Evolutionary conservation across 139 green algal species (phyloP), one percentile per base, ranked within the genome.

Genomic region (Edaphochlamys debaryana): DNA sequence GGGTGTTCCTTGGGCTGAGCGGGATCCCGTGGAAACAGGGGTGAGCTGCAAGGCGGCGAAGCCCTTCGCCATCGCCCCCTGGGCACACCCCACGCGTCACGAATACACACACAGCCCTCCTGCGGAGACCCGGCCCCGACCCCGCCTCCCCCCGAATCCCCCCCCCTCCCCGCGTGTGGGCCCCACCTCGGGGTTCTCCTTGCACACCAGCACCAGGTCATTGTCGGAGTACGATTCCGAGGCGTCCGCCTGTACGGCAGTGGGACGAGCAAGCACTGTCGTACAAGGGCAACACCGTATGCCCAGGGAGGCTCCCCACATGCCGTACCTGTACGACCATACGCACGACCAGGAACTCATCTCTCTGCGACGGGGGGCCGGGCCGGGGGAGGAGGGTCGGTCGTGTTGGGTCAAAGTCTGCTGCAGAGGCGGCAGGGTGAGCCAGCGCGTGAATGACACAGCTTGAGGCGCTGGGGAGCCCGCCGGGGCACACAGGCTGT

Each of bases 121-220:
- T n/a, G n/a, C n/a, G n/a, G n/a, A n/a, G n/a, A n/a, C n/a, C n/a
- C n/a, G n/a, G n/a, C n/a, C n/a, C n/a, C n/a, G n/a, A 54, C 50
- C 5, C 50, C 23, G 20, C 8, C 50, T 2, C 50, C 23, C 8
- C 5, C 50, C 6, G 20, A 58, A 19, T 19, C 67, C 23, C 38
- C 7, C 37, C 40, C 67, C 5, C 25, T 20, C 5, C 1, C 19
- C 58, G n/a, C n/a, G n/a, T n/a, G n/a, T n/a, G n/a, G n/a, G 8
- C 42, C 87, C 29, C 42, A 90, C 83, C 66, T 91, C 84, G 9
- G 95, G 94, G 86, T 97, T 89, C n/a, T 96, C 91, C 69, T 93
- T 93, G 58, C 86, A 93, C 3, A 98, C 62, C 38, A 98, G 85
- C 50, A 98, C 60, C 42, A 98, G 85, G 89, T 98, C 94, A 79